Conservation (phyloP, 495 filamentous ascomycete genomes). For the Neurospora terricola region DNA sequence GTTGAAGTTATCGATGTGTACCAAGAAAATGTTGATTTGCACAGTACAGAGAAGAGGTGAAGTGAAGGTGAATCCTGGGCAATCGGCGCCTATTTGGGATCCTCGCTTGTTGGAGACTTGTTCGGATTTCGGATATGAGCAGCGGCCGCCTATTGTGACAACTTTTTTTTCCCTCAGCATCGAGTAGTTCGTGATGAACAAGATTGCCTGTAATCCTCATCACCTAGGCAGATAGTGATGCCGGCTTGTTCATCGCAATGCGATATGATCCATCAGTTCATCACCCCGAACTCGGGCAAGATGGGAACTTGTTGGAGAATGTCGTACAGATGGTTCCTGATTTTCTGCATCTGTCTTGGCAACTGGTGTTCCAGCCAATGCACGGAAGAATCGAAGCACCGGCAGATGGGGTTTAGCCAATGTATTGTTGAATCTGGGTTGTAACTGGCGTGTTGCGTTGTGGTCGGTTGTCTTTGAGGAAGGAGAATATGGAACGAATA, state of each 20-base stretch:
- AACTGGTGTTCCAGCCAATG: neutral
- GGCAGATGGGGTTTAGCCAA: neutral
- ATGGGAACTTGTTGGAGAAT: neutral
- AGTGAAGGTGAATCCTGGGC: neutral
- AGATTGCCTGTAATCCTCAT: neutral
- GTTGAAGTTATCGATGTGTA: neutral
- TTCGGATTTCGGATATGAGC: neutral
- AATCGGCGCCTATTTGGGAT: neutral
- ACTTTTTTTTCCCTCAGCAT: neutral
- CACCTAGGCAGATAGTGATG: neutral
- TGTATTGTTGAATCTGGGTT: neutral
- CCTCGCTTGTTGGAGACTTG: neutral
- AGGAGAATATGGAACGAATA: neutral
- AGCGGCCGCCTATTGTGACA: neutral
- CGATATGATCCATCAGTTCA: neutral
- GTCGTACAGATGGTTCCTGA: neutral
- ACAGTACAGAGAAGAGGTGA: neutral
- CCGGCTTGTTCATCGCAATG: neutral
- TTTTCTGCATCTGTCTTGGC: neutral
- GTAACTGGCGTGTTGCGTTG: neutral
- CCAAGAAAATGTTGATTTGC: neutral
- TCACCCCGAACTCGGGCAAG: neutral
- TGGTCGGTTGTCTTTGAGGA: neutral
- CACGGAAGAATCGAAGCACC: neutral
- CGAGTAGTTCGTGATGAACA: neutral